These are phyloP conservation scores for Paracorniculantispora psalliotae DNA, from an alignment of 2,329 filamentous ascomycete species.

Conservation along the genomic window DNA sequence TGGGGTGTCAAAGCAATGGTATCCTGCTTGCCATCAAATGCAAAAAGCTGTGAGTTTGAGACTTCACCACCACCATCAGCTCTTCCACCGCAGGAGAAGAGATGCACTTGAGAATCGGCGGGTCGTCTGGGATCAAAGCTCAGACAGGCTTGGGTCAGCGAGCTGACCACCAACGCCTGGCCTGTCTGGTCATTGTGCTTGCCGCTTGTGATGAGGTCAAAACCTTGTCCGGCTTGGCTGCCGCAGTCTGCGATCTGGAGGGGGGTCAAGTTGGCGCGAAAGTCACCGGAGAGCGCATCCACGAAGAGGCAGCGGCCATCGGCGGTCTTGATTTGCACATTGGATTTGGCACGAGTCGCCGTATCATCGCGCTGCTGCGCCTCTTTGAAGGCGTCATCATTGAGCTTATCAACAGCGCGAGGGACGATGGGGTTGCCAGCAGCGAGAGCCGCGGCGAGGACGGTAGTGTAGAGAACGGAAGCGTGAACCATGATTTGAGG, in stretches of 20 bases:
- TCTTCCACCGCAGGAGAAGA: conserved; percentile 56
- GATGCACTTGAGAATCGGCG: conserved; percentile 46
- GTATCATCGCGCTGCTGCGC: conserved; percentile 40
- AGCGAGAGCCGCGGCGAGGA: conserved; percentile 22
- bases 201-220: conserved; percentile 45
- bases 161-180: conserved; percentile 49
- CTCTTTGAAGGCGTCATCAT: conserved; percentile 35
- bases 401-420: conserved; percentile 36
- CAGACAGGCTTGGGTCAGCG: conserved; percentile 52
- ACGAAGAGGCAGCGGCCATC: conserved; percentile 43
- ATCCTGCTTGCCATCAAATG: conserved; percentile 37
- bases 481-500: conserved; percentile 19
- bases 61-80: conserved; percentile 49
- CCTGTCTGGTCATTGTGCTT: conserved; percentile 44
- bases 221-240: conserved; percentile 37
- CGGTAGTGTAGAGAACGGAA: not conserved
- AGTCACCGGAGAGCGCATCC: conserved; percentile 43
- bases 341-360: conserved; percentile 39
- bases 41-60: conserved; percentile 48
- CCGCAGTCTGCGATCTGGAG: conserved; percentile 41
- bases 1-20: conserved; percentile 40
- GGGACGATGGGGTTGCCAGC: conserved; percentile 24
- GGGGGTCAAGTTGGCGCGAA: conserved; percentile 43
- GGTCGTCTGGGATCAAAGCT: conserved; percentile 51
- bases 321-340: conserved; percentile 40